These are phyloP conservation scores for Acorus gramineus DNA, from an alignment of 106 monocot genomes.

Conservation along the genomic window DNA sequence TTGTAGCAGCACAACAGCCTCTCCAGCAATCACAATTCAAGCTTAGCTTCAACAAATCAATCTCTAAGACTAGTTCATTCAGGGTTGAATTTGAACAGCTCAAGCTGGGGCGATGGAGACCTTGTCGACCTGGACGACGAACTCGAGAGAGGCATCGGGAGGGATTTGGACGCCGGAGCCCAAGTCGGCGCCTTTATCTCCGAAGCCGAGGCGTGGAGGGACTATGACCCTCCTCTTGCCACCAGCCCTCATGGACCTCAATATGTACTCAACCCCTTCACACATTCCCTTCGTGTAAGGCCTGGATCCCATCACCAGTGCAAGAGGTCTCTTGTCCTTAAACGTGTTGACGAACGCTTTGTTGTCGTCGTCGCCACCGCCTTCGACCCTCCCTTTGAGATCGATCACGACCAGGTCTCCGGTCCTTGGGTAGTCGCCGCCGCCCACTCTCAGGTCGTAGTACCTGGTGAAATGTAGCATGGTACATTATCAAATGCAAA, in stretches of 20 bases:
- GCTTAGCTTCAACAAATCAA: too few relatives aligned
- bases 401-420: conserved; percentile 84
- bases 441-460: conserved; percentile 63
- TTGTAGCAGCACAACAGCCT: too few relatives aligned
- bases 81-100: too few relatives aligned
- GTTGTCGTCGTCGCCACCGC: conserved; percentile 11
- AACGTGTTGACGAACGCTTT: conserved; percentile 80
- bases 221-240: conserved; percentile 67
- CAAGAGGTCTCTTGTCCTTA: conserved; percentile 60
- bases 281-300: conserved; percentile 94
- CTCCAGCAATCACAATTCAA: too few relatives aligned
- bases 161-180: conserved; percentile 38
- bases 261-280: conserved; percentile 65
- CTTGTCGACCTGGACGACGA: conserved; percentile 70
- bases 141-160: conserved; percentile 51
- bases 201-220: conserved; percentile 65
- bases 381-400: conserved; percentile 54
- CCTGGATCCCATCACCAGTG: conserved; percentile 86
- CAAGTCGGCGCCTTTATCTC: conserved; percentile 67
- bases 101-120: conserved; percentile 81
- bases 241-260: conserved; percentile 74
- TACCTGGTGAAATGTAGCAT: conserved; percentile 18
- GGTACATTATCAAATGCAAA: too few relatives aligned
- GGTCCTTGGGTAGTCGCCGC: conserved; percentile 42
- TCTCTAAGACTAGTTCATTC: too few relatives aligned